Evolutionary conservation across 495 filamentous ascomycete genomes (phyloP).

Genomic region (Arthonia radiata): DNA sequence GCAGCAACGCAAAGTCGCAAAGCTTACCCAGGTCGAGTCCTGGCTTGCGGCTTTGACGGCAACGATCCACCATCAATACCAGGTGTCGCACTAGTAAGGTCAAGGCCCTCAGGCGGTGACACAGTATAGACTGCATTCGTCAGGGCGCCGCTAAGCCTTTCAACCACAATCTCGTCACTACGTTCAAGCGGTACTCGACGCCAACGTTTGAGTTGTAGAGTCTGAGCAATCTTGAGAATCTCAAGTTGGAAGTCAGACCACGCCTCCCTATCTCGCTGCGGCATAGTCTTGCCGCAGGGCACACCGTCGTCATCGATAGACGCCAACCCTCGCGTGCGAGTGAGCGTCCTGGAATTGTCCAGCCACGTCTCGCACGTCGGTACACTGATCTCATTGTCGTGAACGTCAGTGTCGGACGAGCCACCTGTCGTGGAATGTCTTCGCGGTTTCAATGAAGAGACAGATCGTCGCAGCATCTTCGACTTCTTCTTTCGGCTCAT

Average conservation of each 20-base stretch:
- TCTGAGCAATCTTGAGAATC: conserved; percentile 72
- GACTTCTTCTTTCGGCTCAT: conserved; percentile 12
- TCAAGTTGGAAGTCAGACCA: conserved; percentile 74
- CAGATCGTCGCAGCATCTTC: conserved; percentile 7
- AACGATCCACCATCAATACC: no score
- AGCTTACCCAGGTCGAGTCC: conserved; percentile 27
- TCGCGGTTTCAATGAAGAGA: conserved; percentile 10
- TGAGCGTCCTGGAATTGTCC: conserved; percentile 70
- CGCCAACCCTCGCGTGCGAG: conserved; percentile 38
- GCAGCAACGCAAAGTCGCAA: neutral
- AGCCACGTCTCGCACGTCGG: conserved; percentile 56
- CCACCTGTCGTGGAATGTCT: conserved; percentile 11
- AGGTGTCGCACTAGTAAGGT: conserved; percentile 13
- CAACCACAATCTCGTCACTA: conserved; percentile 46
- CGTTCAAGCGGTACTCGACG: conserved; percentile 51
- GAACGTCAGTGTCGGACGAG: conserved; percentile 63
- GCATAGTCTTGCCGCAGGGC: conserved; percentile 12
- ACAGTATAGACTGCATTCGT: conserved; percentile 96
- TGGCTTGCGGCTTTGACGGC: no score
- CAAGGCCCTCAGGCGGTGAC: conserved; percentile 35
- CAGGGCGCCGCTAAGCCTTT: conserved; percentile 73
- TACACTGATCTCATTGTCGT: conserved; percentile 41
- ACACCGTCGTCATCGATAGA: conserved; percentile 19
- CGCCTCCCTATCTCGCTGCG: conserved; percentile 38
- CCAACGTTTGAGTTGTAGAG: conserved; percentile 74